Evolutionary conservation across 2,329 filamentous ascomycete species (phyloP).

Genomic region (Chalaropsis thielavioides): DNA sequence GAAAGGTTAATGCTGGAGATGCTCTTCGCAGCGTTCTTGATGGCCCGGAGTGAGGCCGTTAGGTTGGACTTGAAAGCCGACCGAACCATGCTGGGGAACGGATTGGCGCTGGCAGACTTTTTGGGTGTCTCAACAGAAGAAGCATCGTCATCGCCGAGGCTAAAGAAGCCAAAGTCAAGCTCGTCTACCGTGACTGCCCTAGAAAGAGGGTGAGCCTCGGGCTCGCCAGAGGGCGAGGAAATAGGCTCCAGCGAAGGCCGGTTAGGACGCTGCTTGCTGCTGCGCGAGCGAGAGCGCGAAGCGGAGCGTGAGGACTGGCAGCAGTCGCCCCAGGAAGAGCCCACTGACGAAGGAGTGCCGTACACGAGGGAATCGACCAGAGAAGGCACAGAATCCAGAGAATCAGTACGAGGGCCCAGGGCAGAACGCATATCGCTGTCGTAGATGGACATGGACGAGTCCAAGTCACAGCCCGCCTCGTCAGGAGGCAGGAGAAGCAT

Average conservation of each 20-base stretch:
- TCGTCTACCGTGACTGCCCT: conserved; percentile 35
- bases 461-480: conserved; percentile 36
- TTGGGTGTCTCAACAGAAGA: background rate
- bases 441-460: conserved; percentile 26
- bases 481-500: conserved; percentile 46
- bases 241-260: conserved; percentile 39
- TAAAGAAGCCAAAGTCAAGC: conserved; percentile 26
- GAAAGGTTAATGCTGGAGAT: conserved; percentile 49
- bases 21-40: conserved; percentile 49
- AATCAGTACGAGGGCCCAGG: conserved; percentile 40
- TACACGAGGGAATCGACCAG: conserved; percentile 40
- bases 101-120: background rate
- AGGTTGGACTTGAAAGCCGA: conserved; percentile 53
- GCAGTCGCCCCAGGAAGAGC: conserved; percentile 32
- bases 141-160: conserved; percentile 18
- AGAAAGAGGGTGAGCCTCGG: conserved; percentile 39
- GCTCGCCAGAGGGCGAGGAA: conserved; percentile 38
- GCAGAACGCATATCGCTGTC: conserved; percentile 38
- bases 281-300: conserved; percentile 17
- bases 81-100: conserved; percentile 13
- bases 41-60: conserved; percentile 49
- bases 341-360: conserved; percentile 35
- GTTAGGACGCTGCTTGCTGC: conserved; percentile 26
- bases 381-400: conserved; percentile 47
- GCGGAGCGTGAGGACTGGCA: conserved; percentile 8